Conservation (phyloP, 177 flowering plant genomes). For the Vitis hybrid region DNA sequence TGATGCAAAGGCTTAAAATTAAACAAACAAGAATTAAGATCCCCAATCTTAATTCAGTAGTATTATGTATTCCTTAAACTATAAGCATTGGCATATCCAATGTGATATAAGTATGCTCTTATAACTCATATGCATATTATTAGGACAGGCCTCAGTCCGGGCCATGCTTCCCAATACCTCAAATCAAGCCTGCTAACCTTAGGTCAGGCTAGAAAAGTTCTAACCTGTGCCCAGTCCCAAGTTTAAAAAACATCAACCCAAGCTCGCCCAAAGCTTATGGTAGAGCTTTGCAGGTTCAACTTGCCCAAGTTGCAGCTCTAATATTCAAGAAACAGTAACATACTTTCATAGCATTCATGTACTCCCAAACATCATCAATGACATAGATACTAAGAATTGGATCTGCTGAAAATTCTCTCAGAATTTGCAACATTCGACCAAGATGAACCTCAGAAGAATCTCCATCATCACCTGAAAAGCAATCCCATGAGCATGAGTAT, state of each 20-base stretch:
- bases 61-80: no score
- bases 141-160: no score
- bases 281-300: neutral
- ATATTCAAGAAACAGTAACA: slow-evolving; percentile 12
- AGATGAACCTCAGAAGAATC: slow-evolving; percentile 81
- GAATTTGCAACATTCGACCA: slow-evolving; percentile 86
- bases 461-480: slow-evolving; percentile 53
- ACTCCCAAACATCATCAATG: slow-evolving; percentile 97
- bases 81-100: no score
- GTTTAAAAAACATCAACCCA: neutral
- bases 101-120: no score
- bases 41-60: no score
- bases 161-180: no score
- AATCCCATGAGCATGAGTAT: slow-evolving; percentile 4
- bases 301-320: neutral
- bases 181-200: no score
- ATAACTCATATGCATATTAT: no score
- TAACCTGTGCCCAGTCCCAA: no score
- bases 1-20: no score
- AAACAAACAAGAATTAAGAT: no score
- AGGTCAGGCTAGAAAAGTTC: no score
- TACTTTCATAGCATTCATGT: slow-evolving; percentile 98
- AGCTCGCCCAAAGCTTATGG: neutral
- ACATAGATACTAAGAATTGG: slow-evolving; percentile 79
- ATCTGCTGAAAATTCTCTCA: slow-evolving; percentile 83